Evolutionary conservation across 768 basidiomycete genomes (phyloP).

Genomic region (Leccinum sublutescens): DNA sequence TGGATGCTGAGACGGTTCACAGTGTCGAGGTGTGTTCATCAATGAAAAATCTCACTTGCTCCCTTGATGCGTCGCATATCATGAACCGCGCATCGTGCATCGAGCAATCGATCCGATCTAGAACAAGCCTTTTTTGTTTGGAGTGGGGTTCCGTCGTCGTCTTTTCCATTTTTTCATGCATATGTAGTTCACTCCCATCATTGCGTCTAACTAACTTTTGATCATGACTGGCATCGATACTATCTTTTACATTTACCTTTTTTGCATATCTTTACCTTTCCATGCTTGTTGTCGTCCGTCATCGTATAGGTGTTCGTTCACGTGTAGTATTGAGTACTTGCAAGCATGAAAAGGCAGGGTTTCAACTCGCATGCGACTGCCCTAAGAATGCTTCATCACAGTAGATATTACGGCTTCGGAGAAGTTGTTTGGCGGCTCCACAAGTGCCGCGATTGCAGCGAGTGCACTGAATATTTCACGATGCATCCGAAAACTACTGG

Average conservation of each 20-base stretch:
- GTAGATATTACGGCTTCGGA: not conserved
- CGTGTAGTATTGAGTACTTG: slow-evolving; percentile 16
- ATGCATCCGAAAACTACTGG: not conserved
- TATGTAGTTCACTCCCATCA: not conserved
- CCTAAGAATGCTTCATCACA: not conserved
- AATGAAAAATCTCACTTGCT: slow-evolving; percentile 28
- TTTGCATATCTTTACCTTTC: not conserved
- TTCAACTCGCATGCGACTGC: not conserved
- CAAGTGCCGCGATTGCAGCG: too few species aligned
- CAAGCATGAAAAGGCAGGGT: not conserved
- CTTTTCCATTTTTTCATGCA: not conserved
- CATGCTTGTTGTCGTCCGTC: not conserved
- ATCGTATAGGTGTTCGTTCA: not conserved
- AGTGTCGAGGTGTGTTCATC: slow-evolving; percentile 8
- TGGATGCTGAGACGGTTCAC: not conserved
- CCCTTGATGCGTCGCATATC: slow-evolving; percentile 12
- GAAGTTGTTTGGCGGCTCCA: not conserved
- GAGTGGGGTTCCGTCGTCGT: not conserved
- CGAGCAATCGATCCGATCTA: too few species aligned
- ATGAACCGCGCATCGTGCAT: not conserved
- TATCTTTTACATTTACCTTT: not conserved
- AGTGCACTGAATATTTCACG: too few species aligned
- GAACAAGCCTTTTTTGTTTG: too few species aligned
- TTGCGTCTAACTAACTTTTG: not conserved
- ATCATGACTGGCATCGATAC: slow-evolving; percentile 7